These are phyloP conservation scores for Aciculosporium take DNA, from an alignment of 2,329 filamentous ascomycete species.

Conservation along the genomic window DNA sequence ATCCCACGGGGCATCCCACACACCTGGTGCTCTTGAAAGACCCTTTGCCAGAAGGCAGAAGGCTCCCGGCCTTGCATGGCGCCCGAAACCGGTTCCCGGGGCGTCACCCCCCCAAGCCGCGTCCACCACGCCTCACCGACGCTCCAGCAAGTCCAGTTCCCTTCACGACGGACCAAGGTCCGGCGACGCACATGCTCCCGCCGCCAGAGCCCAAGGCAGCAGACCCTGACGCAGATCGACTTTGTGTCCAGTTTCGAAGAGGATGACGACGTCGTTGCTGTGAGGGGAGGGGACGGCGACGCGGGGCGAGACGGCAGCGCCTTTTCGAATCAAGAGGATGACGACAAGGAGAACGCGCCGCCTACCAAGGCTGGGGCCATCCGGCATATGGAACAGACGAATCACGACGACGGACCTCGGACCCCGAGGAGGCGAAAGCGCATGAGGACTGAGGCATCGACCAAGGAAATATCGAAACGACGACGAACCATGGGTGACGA, in stretches of 20 bases:
- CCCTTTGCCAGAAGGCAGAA: neutral
- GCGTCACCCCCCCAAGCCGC: slow-evolving; percentile 20
- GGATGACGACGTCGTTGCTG: slow-evolving; percentile 11
- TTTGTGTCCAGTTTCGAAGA: slow-evolving; percentile 23
- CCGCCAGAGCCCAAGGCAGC: slow-evolving; percentile 19
- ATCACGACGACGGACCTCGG: slow-evolving; percentile 12
- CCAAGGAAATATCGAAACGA: neutral
- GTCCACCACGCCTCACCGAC: slow-evolving; percentile 24
- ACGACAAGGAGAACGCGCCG: slow-evolving; percentile 9
- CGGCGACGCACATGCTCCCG: slow-evolving; percentile 21
- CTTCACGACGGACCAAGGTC: slow-evolving; percentile 19
- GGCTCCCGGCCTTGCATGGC: neutral
- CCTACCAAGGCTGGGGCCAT: neutral
- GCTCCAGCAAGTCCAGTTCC: slow-evolving; percentile 26
- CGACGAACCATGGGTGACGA: slow-evolving; percentile 1
- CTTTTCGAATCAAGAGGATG: neutral
- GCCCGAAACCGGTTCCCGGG: slow-evolving; percentile 24
- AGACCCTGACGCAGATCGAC: slow-evolving; percentile 29
- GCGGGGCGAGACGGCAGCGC: neutral
- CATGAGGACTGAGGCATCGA: neutral
- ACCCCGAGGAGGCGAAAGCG: slow-evolving; percentile 13
- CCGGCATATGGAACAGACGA: neutral
- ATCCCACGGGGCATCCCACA: too few species aligned
- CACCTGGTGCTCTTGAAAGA: too few species aligned
- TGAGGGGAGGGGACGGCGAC: slow-evolving; percentile 15